Conservation (phyloP, 2,329 filamentous ascomycete genomes). For the Colletotrichum sp. region DNA sequence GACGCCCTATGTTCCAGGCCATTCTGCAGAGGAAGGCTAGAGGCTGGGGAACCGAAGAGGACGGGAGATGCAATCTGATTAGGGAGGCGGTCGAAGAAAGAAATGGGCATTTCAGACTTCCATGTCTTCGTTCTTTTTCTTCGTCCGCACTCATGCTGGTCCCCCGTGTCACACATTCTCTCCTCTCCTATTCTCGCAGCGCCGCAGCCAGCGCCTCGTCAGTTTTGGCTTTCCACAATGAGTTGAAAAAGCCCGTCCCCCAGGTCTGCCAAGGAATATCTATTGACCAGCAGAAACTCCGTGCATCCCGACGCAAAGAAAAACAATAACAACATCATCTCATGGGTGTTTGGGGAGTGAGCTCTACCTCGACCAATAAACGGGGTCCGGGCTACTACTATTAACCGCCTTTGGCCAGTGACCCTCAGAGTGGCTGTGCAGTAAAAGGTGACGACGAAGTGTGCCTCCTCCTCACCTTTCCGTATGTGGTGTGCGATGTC, state of each 20-base stretch:
- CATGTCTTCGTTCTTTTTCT: background rate
- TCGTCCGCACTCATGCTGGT: background rate
- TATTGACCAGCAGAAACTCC: background rate
- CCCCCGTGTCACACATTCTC: background rate
- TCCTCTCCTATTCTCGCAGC: background rate
- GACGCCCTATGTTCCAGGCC: background rate
- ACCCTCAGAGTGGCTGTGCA: background rate
- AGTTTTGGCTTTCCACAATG: background rate
- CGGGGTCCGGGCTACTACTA: background rate
- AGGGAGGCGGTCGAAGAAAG: background rate
- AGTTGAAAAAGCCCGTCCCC: background rate
- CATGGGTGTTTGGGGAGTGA: background rate
- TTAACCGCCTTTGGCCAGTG: background rate
- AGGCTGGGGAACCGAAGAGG: background rate
- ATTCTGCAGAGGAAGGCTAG: background rate
- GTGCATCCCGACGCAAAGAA: background rate
- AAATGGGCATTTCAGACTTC: background rate
- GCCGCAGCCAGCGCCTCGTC: background rate
- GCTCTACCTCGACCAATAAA: background rate
- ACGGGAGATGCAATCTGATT: background rate
- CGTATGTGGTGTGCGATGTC: background rate
- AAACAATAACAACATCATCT: background rate
- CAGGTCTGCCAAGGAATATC: background rate
- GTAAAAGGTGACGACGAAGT: background rate
- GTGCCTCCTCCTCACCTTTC: background rate